These are phyloP conservation scores for Diaporthe batatas DNA, from an alignment of 2,329 filamentous ascomycete species.

Conservation along the genomic window DNA sequence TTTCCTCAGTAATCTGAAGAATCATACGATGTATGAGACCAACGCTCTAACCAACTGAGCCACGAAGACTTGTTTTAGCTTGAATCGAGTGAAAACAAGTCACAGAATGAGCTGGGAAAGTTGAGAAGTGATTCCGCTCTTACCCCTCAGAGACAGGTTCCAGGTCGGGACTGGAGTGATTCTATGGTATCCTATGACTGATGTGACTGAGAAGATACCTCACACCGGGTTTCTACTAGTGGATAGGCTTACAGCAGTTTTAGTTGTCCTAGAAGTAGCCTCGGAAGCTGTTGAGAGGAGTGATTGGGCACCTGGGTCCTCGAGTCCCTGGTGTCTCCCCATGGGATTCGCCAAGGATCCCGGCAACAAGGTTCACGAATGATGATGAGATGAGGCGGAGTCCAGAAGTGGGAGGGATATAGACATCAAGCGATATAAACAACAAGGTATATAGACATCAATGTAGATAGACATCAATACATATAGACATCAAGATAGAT, in stretches of 20 bases:
- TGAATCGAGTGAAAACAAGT: neutral
- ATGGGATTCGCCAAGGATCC: neutral
- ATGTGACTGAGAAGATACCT: neutral
- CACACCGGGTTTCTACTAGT: neutral
- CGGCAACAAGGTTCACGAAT: neutral
- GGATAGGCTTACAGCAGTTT: no score
- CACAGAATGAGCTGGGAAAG: rapidly evolving
- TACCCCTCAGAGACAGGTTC: neutral
- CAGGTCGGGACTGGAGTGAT: neutral
- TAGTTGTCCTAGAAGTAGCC: no score
- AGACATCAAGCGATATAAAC: neutral
- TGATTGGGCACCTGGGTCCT: neutral
- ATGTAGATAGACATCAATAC: neutral
- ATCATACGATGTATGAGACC: slow-evolving; percentile 50
- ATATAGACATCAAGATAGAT: neutral
- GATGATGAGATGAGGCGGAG: neutral
- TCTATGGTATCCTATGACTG: neutral
- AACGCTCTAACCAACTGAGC: slow-evolving; percentile 57
- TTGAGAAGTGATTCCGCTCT: neutral
- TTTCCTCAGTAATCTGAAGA: neutral
- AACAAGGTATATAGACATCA: neutral
- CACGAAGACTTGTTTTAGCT: slow-evolving; percentile 46
- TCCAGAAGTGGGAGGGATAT: neutral
- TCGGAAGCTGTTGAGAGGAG: neutral
- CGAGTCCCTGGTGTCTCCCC: neutral